These are phyloP conservation scores for Tardiomyces depauwii DNA, from an alignment of 1,139 yeast species.

Conservation along the genomic window DNA sequence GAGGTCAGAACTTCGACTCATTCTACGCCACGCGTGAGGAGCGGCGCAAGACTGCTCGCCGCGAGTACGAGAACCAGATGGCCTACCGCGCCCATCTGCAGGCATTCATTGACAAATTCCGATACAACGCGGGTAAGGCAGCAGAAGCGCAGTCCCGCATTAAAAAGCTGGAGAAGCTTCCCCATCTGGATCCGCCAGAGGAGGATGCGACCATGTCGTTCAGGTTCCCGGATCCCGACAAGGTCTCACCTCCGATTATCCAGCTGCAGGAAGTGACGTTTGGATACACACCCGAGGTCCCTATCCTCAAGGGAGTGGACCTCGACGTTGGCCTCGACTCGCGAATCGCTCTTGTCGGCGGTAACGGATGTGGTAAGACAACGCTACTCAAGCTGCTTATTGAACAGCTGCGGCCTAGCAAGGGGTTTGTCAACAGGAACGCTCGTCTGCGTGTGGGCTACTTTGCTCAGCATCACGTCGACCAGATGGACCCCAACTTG, in stretches of 20 bases:
- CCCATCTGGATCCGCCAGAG: slow-evolving; percentile 87
- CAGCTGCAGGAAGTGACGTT: slow-evolving; percentile 81
- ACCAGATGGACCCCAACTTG: slow-evolving; percentile 82
- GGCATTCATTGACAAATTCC: slow-evolving; percentile 85
- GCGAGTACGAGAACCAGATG: slow-evolving; percentile 96
- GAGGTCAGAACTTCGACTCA: slow-evolving; percentile 88
- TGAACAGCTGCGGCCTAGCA: slow-evolving; percentile 61
- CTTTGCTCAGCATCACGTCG: slow-evolving; percentile 99
- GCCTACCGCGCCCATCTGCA: slow-evolving; percentile 91
- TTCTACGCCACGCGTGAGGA: slow-evolving; percentile 93
- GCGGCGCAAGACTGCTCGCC: slow-evolving; percentile 81
- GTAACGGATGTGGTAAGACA: slow-evolving; percentile 98
- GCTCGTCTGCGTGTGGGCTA: slow-evolving; percentile 89
- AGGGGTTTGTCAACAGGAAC: slow-evolving; percentile 68
- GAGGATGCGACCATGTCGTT: slow-evolving; percentile 79
- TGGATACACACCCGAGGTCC: slow-evolving; percentile 58
- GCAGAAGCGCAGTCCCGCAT: slow-evolving; percentile 97
- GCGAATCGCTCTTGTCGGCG: slow-evolving; percentile 94
- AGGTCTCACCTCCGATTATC: slow-evolving; percentile 84
- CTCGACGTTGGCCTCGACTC: slow-evolving; percentile 89
- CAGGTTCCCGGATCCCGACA: slow-evolving; percentile 92
- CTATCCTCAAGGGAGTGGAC: slow-evolving; percentile 62
- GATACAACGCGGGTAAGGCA: slow-evolving; percentile 96
- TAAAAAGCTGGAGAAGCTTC: slow-evolving; percentile 89
- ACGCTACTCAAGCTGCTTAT: slow-evolving; percentile 78